These are phyloP conservation scores for Clarireedia hainanense DNA, from an alignment of 2,329 filamentous ascomycete species.

Conservation along the genomic window DNA sequence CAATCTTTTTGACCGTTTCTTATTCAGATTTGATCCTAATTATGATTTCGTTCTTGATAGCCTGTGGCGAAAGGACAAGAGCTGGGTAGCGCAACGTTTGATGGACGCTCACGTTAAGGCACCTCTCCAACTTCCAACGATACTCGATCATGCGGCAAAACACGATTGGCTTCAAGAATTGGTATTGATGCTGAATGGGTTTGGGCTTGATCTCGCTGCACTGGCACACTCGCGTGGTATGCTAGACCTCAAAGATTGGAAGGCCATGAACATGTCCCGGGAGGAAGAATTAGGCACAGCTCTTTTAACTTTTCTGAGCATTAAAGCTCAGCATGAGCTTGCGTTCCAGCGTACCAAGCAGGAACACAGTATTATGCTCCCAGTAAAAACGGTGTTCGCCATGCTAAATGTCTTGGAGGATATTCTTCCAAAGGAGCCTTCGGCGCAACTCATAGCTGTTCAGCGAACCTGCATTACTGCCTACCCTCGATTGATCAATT, in stretches of 20 bases:
- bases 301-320: constrained; percentile 71
- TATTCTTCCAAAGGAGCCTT: constrained; percentile 49
- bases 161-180: constrained; percentile 81
- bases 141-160: constrained; percentile 72
- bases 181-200: constrained; percentile 55
- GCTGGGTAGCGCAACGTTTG: constrained; percentile 76
- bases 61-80: constrained; percentile 81
- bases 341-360: constrained; percentile 57
- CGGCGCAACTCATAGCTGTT: constrained; percentile 66
- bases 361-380: constrained; percentile 64
- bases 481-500: constrained; percentile 93
- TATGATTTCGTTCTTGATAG: constrained; percentile 87
- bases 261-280: constrained; percentile 60
- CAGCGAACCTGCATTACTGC: constrained; percentile 85
- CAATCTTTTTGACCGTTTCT: constrained; percentile 74
- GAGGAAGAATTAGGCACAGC: constrained; percentile 61
- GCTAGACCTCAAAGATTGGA: constrained; percentile 78
- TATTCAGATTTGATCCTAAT: constrained; percentile 68
- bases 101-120: constrained; percentile 67
- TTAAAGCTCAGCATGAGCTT: constrained; percentile 77
- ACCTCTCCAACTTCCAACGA: constrained; percentile 57
- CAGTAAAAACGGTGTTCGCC: constrained; percentile 76
- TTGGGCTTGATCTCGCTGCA: constrained; percentile 81
- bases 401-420: constrained; percentile 74
- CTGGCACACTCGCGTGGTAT: constrained; percentile 72